Evolutionary conservation across 2,329 filamentous ascomycete species (phyloP).

Genomic region (Cladosporium cucumerinum): DNA sequence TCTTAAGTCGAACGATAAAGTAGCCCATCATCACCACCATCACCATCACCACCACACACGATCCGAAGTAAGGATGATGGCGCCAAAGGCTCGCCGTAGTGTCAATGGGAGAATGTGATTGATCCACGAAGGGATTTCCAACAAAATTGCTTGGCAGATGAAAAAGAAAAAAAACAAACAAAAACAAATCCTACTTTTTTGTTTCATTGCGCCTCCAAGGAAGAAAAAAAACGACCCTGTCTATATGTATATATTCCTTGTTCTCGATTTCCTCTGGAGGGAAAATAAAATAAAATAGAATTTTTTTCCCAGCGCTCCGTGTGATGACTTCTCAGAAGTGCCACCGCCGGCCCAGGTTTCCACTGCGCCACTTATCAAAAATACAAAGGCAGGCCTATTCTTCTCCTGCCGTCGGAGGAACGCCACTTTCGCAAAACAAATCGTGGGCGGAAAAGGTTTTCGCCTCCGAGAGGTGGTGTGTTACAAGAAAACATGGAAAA

Average conservation of each 20-base stretch:
- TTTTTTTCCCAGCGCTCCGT: too few relatives aligned
- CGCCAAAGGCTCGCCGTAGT: too few relatives aligned
- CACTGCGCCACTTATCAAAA: not conserved
- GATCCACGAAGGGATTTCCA: too few relatives aligned
- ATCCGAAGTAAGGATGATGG: too few relatives aligned
- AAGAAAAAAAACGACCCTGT: not conserved
- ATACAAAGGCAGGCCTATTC: not conserved
- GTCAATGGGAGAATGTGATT: too few relatives aligned
- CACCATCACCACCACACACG: too few relatives aligned
- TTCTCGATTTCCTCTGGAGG: too few relatives aligned
- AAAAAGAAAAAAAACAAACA: too few relatives aligned
- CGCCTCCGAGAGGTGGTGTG: not conserved
- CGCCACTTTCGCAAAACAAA: not conserved
- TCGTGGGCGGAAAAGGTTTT: not conserved
- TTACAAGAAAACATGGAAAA: not conserved
- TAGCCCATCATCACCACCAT: too few relatives aligned
- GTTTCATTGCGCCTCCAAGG: not conserved
- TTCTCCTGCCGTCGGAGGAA: not conserved
- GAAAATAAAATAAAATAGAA: too few relatives aligned
- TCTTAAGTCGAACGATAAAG: too few relatives aligned
- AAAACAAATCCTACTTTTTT: not conserved
- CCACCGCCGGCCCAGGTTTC: not conserved
- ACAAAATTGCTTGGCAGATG: too few relatives aligned
- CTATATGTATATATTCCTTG: not conserved
- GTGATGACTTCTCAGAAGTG: not conserved